Evolutionary conservation across 441 rosid genomes (phyloP).

Genomic region (Mallotus repandus): DNA sequence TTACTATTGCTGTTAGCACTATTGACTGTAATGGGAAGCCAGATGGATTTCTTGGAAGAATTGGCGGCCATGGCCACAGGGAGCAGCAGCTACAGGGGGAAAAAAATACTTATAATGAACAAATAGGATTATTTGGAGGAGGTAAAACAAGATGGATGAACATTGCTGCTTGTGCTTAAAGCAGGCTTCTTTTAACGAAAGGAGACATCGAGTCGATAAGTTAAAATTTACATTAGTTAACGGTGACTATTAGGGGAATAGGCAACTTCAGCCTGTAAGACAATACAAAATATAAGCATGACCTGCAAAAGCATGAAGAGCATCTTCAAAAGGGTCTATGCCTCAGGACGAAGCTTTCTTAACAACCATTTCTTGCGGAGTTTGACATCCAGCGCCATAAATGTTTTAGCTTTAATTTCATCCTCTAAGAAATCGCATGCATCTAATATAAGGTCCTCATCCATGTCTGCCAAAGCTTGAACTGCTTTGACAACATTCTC

Average conservation of each 20-base stretch:
- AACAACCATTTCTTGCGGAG: conserved; percentile 72
- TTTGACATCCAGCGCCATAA: conserved; percentile 71
- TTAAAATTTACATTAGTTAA: neutral
- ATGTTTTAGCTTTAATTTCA: conserved; percentile 70
- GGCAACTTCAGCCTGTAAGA: neutral
- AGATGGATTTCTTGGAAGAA: too few species aligned
- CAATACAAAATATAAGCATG: neutral
- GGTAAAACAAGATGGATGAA: too few species aligned
- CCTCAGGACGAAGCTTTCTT: conserved; percentile 67
- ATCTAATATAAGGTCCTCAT: conserved; percentile 78
- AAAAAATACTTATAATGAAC: too few species aligned
- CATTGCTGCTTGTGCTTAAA: too few species aligned
- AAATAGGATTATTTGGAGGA: too few species aligned
- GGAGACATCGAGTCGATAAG: neutral
- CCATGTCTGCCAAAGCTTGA: conserved; percentile 76
- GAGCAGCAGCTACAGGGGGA: too few species aligned
- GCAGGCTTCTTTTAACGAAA: too few species aligned
- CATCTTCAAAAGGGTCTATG: neutral
- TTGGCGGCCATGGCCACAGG: too few species aligned
- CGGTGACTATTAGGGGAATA: neutral
- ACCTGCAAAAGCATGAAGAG: neutral
- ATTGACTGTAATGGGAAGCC: too few species aligned
- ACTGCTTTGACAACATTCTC: conserved; percentile 64
- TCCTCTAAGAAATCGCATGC: conserved; percentile 88
- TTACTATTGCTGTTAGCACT: too few species aligned